Evolutionary conservation across 2,329 filamentous ascomycete species (phyloP).

Genomic region (Diaporthe ilicicola): DNA sequence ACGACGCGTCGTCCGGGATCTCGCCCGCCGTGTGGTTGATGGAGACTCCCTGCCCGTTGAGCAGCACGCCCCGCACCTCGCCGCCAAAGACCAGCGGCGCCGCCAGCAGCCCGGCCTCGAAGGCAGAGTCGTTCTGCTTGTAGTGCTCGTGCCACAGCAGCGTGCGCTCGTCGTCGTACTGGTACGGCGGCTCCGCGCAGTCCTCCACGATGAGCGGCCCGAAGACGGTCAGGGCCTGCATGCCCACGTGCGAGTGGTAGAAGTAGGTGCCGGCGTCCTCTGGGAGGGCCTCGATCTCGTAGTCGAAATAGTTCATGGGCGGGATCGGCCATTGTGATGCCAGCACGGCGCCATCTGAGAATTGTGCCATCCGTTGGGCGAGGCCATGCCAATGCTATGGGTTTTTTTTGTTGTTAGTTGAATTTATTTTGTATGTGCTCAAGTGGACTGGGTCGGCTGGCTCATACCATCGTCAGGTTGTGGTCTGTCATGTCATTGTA

Average conservation of each 20-base stretch:
- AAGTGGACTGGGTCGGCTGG: neutral
- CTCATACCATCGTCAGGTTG: constrained; percentile 65
- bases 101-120: constrained; percentile 58
- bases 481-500: constrained; percentile 63
- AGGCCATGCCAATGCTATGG: constrained; percentile 74
- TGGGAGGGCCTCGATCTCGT: constrained; percentile 63
- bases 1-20: constrained; percentile 42
- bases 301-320: constrained; percentile 70
- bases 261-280: constrained; percentile 71
- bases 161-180: constrained; percentile 69
- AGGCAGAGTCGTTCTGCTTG: constrained; percentile 57
- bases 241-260: constrained; percentile 73
- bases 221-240: constrained; percentile 66
- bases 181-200: constrained; percentile 55
- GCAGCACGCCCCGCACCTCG: constrained; percentile 63
- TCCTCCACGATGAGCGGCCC: constrained; percentile 69
- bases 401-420: neutral
- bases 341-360: constrained; percentile 69
- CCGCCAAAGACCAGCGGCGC: constrained; percentile 65
- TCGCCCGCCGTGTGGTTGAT: constrained; percentile 42
- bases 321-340: constrained; percentile 74
- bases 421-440: too few relatives aligned
- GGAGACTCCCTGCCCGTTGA: constrained; percentile 64
- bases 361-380: constrained; percentile 65
- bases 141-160: constrained; percentile 67